Evolutionary conservation across 805 yeast species (phyloP).

Genomic region (Candida insectorum): DNA sequence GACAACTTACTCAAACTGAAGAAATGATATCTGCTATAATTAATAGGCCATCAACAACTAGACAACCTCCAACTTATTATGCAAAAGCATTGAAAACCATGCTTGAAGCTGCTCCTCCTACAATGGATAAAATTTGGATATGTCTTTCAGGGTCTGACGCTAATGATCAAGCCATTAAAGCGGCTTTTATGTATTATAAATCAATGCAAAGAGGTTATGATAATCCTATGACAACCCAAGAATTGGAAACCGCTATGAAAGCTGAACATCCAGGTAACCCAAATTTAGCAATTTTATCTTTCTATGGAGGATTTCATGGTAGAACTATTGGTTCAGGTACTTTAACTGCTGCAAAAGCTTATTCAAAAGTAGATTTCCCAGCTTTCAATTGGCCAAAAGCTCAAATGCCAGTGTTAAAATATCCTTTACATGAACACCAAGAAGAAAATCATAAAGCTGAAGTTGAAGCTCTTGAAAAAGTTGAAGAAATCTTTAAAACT

Average conservation of each 20-base stretch:
- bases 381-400: constrained; percentile 96
- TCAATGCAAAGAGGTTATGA: constrained; percentile 41
- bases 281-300: constrained; percentile 66
- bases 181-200: constrained; percentile 61
- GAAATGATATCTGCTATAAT: constrained; percentile 37
- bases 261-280: constrained; percentile 71
- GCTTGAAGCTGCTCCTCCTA: constrained; percentile 60
- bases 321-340: constrained; percentile 88
- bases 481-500: constrained; percentile 60
- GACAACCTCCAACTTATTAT: constrained; percentile 46
- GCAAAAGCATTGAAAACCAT: constrained; percentile 44
- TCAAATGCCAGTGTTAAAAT: constrained; percentile 77
- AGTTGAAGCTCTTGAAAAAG: constrained; percentile 68
- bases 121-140: constrained; percentile 56
- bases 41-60: constrained; percentile 40
- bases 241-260: constrained; percentile 44
- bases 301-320: constrained; percentile 89
- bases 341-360: constrained; percentile 87
- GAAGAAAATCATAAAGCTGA: constrained; percentile 73
- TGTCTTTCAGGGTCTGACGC: constrained; percentile 62
- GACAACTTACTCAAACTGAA: constrained; percentile 30
- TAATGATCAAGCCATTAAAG: constrained; percentile 58
- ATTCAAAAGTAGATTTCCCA: constrained; percentile 88
- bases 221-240: constrained; percentile 41
- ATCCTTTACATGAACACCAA: constrained; percentile 64